phyloP scores from a whole-genome alignment of 2,329 filamentous ascomycete genomes.

The Diaporthe helianthi region DNA sequence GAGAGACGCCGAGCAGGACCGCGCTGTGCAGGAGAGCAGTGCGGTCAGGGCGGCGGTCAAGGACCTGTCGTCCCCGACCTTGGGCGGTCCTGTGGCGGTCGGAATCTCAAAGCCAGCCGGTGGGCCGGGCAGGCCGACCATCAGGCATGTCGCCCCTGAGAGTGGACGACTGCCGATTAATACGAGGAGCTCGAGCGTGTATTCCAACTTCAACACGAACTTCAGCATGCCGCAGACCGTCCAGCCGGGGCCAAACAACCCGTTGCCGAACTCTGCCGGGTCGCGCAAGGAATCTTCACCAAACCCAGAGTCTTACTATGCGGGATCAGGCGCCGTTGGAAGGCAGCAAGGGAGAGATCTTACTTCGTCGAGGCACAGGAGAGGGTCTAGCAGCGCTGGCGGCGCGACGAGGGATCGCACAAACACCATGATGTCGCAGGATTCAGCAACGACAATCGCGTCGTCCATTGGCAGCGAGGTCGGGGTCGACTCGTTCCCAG shows the following conservation, averaged over 20 bases:
- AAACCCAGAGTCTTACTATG: conserved; percentile 22
- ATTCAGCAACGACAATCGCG: conserved; percentile 50
- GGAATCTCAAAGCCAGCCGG: neutral
- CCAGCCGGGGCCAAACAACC: conserved; percentile 34
- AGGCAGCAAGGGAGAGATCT: conserved; percentile 17
- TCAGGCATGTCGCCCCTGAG: conserved; percentile 32
- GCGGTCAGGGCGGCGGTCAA: conserved; percentile 36
- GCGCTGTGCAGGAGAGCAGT: conserved; percentile 26
- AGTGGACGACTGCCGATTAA: conserved; percentile 33
- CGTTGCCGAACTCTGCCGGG: conserved; percentile 32
- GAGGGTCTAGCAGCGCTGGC: neutral
- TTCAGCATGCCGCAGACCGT: conserved; percentile 39
- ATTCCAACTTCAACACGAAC: conserved; percentile 42
- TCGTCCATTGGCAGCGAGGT: conserved; percentile 36
- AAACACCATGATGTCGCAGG: conserved; percentile 40
- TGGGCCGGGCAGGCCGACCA: conserved; percentile 11
- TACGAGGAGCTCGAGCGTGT: conserved; percentile 46
- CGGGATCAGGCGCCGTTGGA: neutral
- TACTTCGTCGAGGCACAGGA: conserved; percentile 30
- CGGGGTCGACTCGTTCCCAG: conserved; percentile 25
- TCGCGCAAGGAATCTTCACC: conserved; percentile 5
- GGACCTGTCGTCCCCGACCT: conserved; percentile 32
- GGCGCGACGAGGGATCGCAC: conserved; percentile 19
- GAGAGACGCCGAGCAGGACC: conserved; percentile 25
- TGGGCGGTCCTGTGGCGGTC: conserved; percentile 38